A percentile compares a stretch with the other conserved stretches of the same genome.
Evolutionary conservation across 2,329 filamentous ascomycete species (phyloP).

Genomic region (Ceratocystis colombiana): DNA sequence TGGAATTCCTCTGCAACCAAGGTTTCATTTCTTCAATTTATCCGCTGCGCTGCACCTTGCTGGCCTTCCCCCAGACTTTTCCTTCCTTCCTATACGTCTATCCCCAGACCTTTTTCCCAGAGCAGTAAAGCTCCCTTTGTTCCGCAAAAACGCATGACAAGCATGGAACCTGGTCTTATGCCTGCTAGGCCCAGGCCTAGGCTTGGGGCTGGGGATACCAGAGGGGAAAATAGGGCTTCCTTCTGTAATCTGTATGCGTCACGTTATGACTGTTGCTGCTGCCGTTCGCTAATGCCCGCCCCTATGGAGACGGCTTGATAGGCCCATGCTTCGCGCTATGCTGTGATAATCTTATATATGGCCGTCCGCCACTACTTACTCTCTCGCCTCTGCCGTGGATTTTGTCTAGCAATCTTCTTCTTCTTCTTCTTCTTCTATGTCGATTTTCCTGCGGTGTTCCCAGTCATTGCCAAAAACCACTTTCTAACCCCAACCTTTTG

Average conservation of each 20-base stretch:
- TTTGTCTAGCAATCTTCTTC: background rate
- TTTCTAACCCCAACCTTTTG: too few relatives aligned
- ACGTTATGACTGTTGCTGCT: background rate
- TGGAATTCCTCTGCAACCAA: background rate
- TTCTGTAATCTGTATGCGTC: conserved; percentile 7
- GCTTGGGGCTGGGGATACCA: background rate
- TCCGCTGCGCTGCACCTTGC: background rate
- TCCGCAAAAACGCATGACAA: conserved; percentile 6
- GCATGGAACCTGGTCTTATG: background rate
- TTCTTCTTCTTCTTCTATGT: background rate
- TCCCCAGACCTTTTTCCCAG: conserved; percentile 3
- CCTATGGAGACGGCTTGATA: background rate
- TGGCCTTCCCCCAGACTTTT: background rate
- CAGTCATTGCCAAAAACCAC: too few relatives aligned
- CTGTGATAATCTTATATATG: conserved; percentile 6
- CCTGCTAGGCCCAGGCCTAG: background rate
- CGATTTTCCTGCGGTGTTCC: too few relatives aligned
- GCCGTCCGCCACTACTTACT: background rate
- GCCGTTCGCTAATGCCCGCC: too few relatives aligned
- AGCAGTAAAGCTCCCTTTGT: conserved; percentile 13
- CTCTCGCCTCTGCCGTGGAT: background rate
- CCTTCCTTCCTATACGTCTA: background rate
- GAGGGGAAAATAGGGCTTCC: background rate
- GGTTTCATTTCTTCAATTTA: conserved; percentile 5
- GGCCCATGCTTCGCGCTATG: background rate